Evolutionary conservation across 129 eudicot genomes (phyloP).

Genomic region (Mikania micrantha): DNA sequence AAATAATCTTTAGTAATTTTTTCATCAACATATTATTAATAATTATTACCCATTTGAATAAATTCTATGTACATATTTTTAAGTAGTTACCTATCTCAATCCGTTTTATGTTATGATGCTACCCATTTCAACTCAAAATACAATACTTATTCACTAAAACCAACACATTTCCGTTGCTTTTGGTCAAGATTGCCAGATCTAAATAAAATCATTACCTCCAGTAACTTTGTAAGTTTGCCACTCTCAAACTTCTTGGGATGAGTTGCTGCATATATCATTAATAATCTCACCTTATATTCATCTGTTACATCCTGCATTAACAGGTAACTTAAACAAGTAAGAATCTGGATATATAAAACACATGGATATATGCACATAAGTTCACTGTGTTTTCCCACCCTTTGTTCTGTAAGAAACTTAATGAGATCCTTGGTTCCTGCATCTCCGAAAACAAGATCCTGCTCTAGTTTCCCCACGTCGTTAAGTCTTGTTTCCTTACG

Average conservation of each 20-base stretch:
- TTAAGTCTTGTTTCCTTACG: conserved; percentile 67
- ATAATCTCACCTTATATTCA: conserved; percentile 71
- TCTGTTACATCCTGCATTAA: conserved; percentile 57
- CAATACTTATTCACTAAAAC: background rate
- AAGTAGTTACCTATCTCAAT: no score
- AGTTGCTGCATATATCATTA: conserved; percentile 87
- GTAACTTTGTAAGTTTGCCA: conserved; percentile 51
- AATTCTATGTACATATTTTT: no score
- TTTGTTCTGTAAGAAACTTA: conserved; percentile 51
- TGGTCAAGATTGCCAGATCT: background rate
- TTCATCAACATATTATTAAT: no score
- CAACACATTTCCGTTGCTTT: no score
- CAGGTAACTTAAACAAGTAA: background rate
- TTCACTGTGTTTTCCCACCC: conserved; percentile 31
- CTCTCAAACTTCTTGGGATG: conserved; percentile 70
- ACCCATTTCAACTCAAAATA: no score
- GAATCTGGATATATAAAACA: background rate
- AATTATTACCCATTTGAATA: no score
- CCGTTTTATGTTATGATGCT: background rate
- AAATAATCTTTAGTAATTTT: no score
- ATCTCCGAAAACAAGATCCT: conserved; percentile 97
- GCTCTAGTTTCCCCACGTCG: conserved; percentile 89
- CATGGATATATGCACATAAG: background rate
- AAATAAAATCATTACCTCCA: conserved; percentile 47
- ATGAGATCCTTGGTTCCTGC: conserved; percentile 84